Base-by-base conservation (phyloP, 2,329 filamentous ascomycete species). In the Colletotrichum melonis region DNA sequence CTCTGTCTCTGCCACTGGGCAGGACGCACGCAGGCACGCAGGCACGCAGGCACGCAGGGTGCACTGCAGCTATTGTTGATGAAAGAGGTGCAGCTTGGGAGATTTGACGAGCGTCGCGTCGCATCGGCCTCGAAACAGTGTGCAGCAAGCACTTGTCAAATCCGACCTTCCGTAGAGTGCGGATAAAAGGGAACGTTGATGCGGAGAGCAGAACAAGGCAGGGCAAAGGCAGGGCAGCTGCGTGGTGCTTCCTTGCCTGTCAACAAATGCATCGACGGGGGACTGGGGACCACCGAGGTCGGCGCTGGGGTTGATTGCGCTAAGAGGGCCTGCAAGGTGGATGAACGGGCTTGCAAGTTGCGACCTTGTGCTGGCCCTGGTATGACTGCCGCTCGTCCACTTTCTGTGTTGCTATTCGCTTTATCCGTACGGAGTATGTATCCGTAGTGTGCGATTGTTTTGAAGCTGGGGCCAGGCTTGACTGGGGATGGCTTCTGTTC, bases 211-310 rank as follows among this genome's bases (percentile, higher is more conserved):
- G 60, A 52, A 16, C 59, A 54, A 24, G 63, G 65, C 38, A 32
- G 8, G 16, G 58, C 16, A 54, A 54, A 24, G 64, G 59, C 30
- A 32, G 8, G 11, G 58, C 26, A 54, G 38, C 58, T 69, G 65
- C 38, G 38, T 35, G 58, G 49, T 55, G 63, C 28, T 49, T 42
- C 22, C 26, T 35, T 38, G 67, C 55, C 38, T 69, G 58, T 63
- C 65, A 63, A 69, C 52, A 63, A 57, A 63, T 59, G 26, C 66
- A 32, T 49, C 58, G 54, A 46, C 63, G 54, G 46, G 63, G 63
- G 54, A 46, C 35, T 22, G 66, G 66, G 66, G 66, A 49, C 57
- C 59, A 69, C 70, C 70, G 70, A 72, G 58, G 70, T 72, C 66
- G 70, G 70, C 70, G 70, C 42, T 64, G 59, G 66, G 66, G 54